Evolutionary conservation across 106 monocot species (phyloP).

Genomic region (Acorus calamus): DNA sequence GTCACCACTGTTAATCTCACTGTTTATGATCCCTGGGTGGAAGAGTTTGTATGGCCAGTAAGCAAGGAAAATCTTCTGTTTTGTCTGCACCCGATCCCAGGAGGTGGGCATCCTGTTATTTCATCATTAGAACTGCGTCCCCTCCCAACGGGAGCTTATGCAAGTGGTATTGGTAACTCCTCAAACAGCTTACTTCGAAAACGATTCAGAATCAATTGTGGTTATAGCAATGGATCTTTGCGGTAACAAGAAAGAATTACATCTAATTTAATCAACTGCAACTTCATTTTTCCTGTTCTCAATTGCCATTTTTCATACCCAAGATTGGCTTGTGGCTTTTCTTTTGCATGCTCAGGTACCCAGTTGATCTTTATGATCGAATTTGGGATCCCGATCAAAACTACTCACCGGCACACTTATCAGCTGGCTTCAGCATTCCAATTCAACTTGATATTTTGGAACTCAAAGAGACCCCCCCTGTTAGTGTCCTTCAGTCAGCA

Average conservation of each 20-base stretch:
- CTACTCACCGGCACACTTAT: slow-evolving; percentile 28
- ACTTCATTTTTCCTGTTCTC: neutral
- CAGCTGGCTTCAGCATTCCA: slow-evolving; percentile 26
- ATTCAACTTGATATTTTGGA: slow-evolving; percentile 14
- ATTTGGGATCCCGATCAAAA: slow-evolving; percentile 38
- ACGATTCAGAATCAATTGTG: slow-evolving; percentile 37
- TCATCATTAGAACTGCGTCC: slow-evolving; percentile 45
- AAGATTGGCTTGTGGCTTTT: neutral
- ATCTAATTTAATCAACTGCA: neutral
- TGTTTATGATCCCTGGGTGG: slow-evolving; percentile 23
- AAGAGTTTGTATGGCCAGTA: slow-evolving; percentile 35
- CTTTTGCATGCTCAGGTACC: slow-evolving; percentile 17
- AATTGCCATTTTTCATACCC: neutral
- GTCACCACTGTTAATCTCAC: slow-evolving; percentile 27
- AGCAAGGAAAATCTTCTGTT: slow-evolving; percentile 12
- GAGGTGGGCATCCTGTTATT: slow-evolving; percentile 32
- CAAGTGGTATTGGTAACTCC: neutral
- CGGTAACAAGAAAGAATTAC: slow-evolving; percentile 14
- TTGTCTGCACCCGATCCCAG: slow-evolving; percentile 22
- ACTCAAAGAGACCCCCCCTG: slow-evolving; percentile 28
- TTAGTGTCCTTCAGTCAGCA: slow-evolving; percentile 33
- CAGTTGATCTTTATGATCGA: slow-evolving; percentile 34
- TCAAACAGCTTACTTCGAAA: slow-evolving; percentile 24
- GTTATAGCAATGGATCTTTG: slow-evolving; percentile 17
- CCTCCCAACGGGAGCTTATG: slow-evolving; percentile 31